These are phyloP conservation scores for Serendipita vermifera DNA, from an alignment of 768 basidiomycete species.

Conservation along the genomic window DNA sequence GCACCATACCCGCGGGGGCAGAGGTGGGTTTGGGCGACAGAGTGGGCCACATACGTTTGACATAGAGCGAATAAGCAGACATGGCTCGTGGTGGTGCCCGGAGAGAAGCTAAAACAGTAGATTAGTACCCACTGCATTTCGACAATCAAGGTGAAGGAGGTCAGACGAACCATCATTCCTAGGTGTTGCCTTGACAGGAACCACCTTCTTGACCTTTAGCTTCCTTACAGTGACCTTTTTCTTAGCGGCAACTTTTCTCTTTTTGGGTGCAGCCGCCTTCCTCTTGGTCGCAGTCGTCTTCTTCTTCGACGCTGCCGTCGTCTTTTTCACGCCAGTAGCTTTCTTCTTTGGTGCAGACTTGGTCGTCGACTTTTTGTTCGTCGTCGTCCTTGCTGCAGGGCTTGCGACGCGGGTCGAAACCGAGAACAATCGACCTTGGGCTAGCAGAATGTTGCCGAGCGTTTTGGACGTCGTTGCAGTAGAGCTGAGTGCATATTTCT, in stretches of 20 bases:
- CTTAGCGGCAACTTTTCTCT: neutral
- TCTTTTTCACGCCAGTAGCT: too few relatives aligned
- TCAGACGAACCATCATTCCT: neutral
- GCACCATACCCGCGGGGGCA: neutral
- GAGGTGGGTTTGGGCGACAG: neutral
- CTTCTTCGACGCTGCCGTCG: neutral
- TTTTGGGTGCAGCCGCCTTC: neutral
- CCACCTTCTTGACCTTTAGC: neutral
- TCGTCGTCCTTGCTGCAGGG: neutral
- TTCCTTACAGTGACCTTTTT: neutral
- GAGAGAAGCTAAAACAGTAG: neutral
- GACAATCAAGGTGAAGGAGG: neutral
- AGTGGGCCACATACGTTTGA: neutral
- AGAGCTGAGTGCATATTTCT: too few relatives aligned
- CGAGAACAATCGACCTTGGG: neutral
- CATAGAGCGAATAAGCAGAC: neutral
- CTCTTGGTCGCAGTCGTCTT: neutral
- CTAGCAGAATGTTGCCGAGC: neutral
- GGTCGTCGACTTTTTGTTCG: neutral
- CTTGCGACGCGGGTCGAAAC: neutral
- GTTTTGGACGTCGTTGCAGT: too few relatives aligned
- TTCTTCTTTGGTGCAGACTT: neutral
- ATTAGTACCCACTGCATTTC: neutral
- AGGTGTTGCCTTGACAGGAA: neutral
- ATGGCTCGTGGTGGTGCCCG: neutral